These are phyloP conservation scores for Pestalotiopsis sp. DNA, from an alignment of 2,329 filamentous ascomycete genomes.

Conservation along the genomic window DNA sequence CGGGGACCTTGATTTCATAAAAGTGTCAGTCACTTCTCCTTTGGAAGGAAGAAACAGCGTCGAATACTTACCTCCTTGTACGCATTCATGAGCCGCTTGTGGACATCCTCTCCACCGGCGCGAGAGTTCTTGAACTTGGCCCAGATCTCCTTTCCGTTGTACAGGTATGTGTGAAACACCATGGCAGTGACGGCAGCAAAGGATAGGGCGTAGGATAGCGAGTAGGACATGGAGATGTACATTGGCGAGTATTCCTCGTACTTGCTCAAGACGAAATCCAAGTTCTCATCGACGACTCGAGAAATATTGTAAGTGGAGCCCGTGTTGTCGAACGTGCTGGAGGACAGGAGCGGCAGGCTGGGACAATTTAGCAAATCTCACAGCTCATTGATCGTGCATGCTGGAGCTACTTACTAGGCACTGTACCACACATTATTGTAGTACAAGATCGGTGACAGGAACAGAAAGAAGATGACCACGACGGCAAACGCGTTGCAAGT, in stretches of 20 bases:
- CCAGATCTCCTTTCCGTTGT: constrained; percentile 37
- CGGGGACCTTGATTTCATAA: constrained; percentile 21
- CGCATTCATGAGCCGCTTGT: constrained; percentile 38
- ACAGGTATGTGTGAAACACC: constrained; percentile 35
- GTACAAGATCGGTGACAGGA: constrained; percentile 34
- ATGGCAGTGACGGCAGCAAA: constrained; percentile 38
- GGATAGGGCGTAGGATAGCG: constrained; percentile 37
- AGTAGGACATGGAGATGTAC: constrained; percentile 38
- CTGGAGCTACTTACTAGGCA: constrained; percentile 23
- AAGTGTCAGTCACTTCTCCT: too few relatives aligned
- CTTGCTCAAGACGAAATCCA: constrained; percentile 30
- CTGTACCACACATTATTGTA: constrained; percentile 35
- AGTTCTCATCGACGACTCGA: constrained; percentile 28
- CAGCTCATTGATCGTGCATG: neutral
- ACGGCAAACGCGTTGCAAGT: constrained; percentile 32
- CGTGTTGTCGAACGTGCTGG: constrained; percentile 35
- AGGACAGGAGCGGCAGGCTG: constrained; percentile 30
- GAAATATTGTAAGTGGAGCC: constrained; percentile 33
- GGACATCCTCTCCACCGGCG: constrained; percentile 35
- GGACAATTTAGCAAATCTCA: neutral
- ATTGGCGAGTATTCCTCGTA: constrained; percentile 38
- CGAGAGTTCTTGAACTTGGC: constrained; percentile 33
- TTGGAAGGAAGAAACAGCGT: too few relatives aligned
- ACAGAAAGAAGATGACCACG: constrained; percentile 32
- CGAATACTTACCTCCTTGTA: constrained; percentile 31